These are phyloP conservation scores for Camelina hispida DNA, from an alignment of 345 rosid species.

Conservation along the genomic window DNA sequence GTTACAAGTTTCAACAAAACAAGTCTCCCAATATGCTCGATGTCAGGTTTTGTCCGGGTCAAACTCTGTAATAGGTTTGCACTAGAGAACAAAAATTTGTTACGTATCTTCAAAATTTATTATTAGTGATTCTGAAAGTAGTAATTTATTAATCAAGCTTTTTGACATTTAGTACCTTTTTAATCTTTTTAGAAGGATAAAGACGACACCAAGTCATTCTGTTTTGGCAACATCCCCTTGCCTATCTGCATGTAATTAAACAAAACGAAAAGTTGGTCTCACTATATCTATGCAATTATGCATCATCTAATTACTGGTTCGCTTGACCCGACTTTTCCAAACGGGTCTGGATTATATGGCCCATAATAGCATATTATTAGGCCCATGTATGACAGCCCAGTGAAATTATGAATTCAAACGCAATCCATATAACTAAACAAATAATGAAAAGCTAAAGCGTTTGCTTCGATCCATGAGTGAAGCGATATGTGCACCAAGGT, in stretches of 20 bases:
- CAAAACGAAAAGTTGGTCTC: too few relatives aligned
- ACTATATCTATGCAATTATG: too few relatives aligned
- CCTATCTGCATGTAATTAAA: neutral
- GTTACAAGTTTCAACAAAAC: constrained; percentile 1
- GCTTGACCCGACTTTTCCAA: neutral
- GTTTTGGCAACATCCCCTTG: neutral
- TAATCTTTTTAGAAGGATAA: neutral
- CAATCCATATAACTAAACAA: neutral
- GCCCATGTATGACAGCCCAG: neutral
- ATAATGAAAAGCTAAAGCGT: neutral
- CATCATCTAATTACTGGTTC: neutral
- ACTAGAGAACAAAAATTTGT: constrained; percentile 2
- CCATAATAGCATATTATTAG: neutral
- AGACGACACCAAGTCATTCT: neutral
- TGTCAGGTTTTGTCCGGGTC: constrained; percentile 1
- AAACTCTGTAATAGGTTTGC: neutral
- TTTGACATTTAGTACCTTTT: neutral
- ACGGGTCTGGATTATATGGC: neutral
- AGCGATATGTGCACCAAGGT: neutral
- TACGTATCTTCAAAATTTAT: neutral
- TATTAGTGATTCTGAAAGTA: neutral
- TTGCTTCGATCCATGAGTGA: neutral
- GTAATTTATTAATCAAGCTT: neutral
- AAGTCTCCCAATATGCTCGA: neutral
- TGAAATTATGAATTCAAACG: neutral